A percentile compares a stretch with the other conserved stretches of the same genome.
Conservation (phyloP, 2,329 filamentous ascomycete species). For the Leptographium lundbergii region DNA sequence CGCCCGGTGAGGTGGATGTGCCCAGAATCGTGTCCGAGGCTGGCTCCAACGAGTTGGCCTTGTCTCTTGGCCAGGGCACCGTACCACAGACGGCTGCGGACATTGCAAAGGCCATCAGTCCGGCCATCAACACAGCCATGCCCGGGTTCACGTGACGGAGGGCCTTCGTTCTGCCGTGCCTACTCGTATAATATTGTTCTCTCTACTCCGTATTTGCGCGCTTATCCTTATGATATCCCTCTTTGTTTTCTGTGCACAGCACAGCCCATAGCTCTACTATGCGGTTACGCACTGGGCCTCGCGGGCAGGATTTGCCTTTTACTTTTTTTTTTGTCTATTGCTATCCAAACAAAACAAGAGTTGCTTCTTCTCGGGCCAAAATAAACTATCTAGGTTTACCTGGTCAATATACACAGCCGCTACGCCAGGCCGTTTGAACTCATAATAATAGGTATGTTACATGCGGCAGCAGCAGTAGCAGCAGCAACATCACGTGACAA, state of each 20-base stretch:
- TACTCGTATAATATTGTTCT: not conserved
- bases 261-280: not conserved
- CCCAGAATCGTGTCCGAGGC: too few species aligned
- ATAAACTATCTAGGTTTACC: not conserved
- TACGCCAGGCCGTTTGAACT: not conserved
- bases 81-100: too few species aligned
- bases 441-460: not conserved
- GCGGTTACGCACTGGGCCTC: not conserved
- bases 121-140: too few species aligned
- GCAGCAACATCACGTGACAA: not conserved
- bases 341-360: not conserved
- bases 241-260: not conserved
- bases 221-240: not conserved
- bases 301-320: not conserved
- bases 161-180: too few species aligned
- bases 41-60: not conserved
- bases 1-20: not conserved
- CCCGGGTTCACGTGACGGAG: not conserved
- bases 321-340: constrained; percentile 1
- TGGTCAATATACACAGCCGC: not conserved
- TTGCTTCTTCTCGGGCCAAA: not conserved
- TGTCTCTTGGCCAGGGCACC: not conserved
- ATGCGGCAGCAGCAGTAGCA: not conserved
- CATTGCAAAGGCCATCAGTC: too few species aligned
- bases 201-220: not conserved